phyloP scores from a whole-genome alignment of 2,329 filamentous ascomycete species.

The Venturia effusa region DNA sequence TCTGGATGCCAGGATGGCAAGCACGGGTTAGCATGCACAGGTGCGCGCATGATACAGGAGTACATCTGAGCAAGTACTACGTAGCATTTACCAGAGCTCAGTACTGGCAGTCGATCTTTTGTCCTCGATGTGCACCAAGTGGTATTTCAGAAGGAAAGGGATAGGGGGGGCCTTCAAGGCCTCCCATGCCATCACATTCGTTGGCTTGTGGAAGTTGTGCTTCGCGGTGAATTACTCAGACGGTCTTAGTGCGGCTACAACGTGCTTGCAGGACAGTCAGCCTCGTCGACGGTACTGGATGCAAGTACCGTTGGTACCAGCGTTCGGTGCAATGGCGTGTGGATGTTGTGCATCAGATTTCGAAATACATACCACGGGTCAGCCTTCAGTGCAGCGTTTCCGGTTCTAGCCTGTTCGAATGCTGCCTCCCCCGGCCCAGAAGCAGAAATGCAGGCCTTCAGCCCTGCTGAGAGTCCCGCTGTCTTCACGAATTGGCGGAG shows the following conservation, averaged over 20 bases:
- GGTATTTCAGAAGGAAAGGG: background rate
- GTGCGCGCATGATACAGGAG: background rate
- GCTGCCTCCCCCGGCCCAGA: background rate
- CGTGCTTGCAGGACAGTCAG: background rate
- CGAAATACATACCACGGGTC: background rate
- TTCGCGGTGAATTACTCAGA: background rate
- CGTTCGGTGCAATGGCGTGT: background rate
- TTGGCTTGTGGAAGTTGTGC: background rate
- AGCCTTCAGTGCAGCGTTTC: background rate
- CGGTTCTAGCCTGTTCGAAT: background rate
- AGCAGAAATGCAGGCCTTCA: background rate
- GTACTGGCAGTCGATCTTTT: background rate
- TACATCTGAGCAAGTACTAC: too few species aligned
- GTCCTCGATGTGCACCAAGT: background rate
- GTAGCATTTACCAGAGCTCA: background rate
- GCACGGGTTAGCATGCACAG: background rate
- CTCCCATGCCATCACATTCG: background rate
- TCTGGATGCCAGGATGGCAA: background rate
- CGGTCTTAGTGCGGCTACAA: background rate
- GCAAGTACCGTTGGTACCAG: background rate
- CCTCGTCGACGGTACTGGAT: background rate
- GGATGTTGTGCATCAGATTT: background rate
- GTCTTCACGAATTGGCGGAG: background rate
- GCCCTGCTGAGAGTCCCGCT: background rate
- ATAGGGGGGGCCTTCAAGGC: background rate